These are phyloP conservation scores for Zancudomyces culisetae DNA, from an alignment of 371 early-diverging fungal genomes.

Conservation along the genomic window DNA sequence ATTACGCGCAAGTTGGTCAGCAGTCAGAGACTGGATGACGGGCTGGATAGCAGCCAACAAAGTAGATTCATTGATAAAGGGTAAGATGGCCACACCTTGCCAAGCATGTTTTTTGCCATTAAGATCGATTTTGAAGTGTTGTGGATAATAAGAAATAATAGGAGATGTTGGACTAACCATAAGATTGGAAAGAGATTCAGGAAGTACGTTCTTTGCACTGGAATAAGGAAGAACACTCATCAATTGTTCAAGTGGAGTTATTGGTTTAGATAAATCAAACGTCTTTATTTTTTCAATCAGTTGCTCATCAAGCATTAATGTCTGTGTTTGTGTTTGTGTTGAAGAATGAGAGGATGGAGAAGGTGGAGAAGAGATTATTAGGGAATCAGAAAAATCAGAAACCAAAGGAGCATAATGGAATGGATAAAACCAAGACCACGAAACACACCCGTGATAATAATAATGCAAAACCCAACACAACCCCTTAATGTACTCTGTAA, in stretches of 20 bases:
- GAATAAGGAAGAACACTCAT: conserved; percentile 95
- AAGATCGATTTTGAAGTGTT: conserved; percentile 80
- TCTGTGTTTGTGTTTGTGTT: no score
- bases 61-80: conserved; percentile 76
- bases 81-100: conserved; percentile 92
- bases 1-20: conserved; percentile 57
- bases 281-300: neutral
- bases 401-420: conserved; percentile 89
- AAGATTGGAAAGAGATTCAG: conserved; percentile 50
- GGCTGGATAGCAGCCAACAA: conserved; percentile 55
- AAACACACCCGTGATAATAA: conserved; percentile 85
- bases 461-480: conserved; percentile 96
- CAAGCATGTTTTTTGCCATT: conserved; percentile 96
- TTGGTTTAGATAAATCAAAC: conserved; percentile 67
- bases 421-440: conserved; percentile 98
- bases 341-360: no score
- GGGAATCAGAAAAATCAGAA: conserved; percentile 59
- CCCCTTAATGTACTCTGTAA: conserved; percentile 96
- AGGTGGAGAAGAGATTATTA: no score
- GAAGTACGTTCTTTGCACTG: conserved; percentile 29
- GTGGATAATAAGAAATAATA: conserved; percentile 90
- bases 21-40: conserved; percentile 41
- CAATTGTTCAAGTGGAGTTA: conserved; percentile 93
- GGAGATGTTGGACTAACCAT: conserved; percentile 67
- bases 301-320: no score